A percentile compares a stretch with the other conserved stretches of the same genome.
These are phyloP conservation scores for Backusella morwellensis DNA, from an alignment of 192 early-diverging fungal species.

Conservation along the genomic window DNA sequence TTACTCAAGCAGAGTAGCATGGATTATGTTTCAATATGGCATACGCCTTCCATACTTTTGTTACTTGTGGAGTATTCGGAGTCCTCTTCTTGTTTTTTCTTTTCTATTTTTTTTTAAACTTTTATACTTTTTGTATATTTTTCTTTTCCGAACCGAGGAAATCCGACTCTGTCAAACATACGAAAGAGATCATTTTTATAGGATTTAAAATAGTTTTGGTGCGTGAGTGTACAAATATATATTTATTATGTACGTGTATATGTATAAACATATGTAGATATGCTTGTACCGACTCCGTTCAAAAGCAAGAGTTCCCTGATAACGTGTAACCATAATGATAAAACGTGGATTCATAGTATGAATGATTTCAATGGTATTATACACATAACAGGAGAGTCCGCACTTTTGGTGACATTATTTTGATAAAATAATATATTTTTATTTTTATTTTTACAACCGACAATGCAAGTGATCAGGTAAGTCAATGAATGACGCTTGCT, in stretches of 20 bases:
- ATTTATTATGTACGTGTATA: neutral
- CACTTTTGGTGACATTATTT: too few relatives aligned
- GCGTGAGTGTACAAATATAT: neutral
- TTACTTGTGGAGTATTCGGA: neutral
- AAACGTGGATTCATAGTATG: too few relatives aligned
- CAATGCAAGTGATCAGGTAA: neutral
- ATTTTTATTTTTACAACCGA: too few relatives aligned
- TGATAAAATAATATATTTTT: too few relatives aligned
- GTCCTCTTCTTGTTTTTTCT: neutral
- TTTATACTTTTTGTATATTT: neutral
- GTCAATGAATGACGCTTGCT: neutral
- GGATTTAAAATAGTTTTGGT: neutral
- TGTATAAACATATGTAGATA: neutral
- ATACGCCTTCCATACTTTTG: neutral
- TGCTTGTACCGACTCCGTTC: neutral
- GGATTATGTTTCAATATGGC: neutral
- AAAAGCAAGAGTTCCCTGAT: neutral
- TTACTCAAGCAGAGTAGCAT: neutral
- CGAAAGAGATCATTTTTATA: neutral
- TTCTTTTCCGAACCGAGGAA: neutral
- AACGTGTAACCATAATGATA: too few relatives aligned
- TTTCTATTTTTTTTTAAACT: neutral
- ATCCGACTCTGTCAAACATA: neutral
- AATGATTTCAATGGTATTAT: too few relatives aligned
- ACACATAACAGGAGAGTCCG: too few relatives aligned